Conservation (phyloP, 495 filamentous ascomycete genomes). For the Aspergillus sparsus region DNA sequence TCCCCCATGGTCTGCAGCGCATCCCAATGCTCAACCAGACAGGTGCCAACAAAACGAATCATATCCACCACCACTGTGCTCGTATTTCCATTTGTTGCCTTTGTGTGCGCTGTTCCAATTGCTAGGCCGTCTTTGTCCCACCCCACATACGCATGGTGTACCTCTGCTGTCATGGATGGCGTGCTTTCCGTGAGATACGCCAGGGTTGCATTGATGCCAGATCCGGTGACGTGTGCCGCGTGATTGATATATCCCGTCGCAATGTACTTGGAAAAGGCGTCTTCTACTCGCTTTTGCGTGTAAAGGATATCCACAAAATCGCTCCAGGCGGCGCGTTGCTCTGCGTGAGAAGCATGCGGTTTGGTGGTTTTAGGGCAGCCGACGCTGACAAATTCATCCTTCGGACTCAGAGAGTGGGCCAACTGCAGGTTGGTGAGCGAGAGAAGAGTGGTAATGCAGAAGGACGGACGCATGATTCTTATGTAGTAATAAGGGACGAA, state of each 20-base stretch:
- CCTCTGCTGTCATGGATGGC: not conserved
- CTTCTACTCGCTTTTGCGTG: slow-evolving; percentile 1
- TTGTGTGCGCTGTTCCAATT: slow-evolving; percentile 4
- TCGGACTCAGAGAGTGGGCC: too few species aligned
- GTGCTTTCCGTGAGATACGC: not conserved
- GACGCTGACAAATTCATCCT: slow-evolving; percentile 2
- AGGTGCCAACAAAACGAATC: slow-evolving; percentile 13
- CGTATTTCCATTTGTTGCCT: not conserved
- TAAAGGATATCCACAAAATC: slow-evolving; percentile 9
- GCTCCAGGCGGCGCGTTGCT: slow-evolving; percentile 1
- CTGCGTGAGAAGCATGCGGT: not conserved
- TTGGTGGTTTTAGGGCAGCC: slow-evolving; percentile 12
- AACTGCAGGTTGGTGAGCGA: too few species aligned
- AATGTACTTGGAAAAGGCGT: slow-evolving; percentile 1
- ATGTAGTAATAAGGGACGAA: too few species aligned
- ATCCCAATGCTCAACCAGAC: slow-evolving; percentile 16
- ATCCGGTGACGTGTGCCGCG: not conserved
- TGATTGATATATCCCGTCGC: slow-evolving; percentile 13
- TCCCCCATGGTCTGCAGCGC: slow-evolving; percentile 1
- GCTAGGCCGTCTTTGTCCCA: slow-evolving; percentile 1
- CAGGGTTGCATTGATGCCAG: not conserved
- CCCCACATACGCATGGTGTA: slow-evolving; percentile 7
- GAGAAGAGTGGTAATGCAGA: too few species aligned
- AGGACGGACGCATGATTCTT: too few species aligned
- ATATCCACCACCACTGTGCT: slow-evolving; percentile 6